Percentiles rank a stretch among this genome's conserved stretches.
Conservation (phyloP, 1,284 basidiomycete species). For the Pseudozyma sp. region DNA sequence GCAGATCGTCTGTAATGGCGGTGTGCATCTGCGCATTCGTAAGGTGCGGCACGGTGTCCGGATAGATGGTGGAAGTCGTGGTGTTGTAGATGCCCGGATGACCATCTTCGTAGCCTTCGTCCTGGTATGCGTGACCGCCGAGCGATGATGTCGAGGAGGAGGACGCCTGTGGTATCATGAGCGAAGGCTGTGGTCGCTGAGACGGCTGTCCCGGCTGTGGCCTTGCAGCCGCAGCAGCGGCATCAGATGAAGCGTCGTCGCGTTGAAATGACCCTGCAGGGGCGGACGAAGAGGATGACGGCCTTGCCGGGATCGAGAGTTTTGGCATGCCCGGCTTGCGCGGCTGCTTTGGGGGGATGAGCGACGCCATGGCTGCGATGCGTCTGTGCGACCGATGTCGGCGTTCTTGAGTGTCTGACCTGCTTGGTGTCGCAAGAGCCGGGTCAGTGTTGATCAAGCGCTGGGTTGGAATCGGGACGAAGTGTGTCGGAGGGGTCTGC, state of each 20-base stretch:
- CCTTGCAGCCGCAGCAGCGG: conserved; percentile 1
- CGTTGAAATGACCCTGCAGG: conserved; percentile 20
- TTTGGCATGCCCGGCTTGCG: conserved; percentile 65
- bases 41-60: conserved; percentile 56
- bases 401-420: neutral
- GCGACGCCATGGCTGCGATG: conserved; percentile 49
- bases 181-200: conserved; percentile 36
- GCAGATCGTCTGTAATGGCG: conserved; percentile 60
- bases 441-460: no score
- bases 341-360: conserved; percentile 64
- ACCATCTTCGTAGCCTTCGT: conserved; percentile 54
- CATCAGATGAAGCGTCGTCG: conserved; percentile 13
- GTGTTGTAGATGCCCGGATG: conserved; percentile 36
- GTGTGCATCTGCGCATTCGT: conserved; percentile 50
- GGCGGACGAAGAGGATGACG: conserved; percentile 42
- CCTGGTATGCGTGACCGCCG: conserved; percentile 31
- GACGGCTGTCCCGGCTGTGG: conserved; percentile 8
- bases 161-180: conserved; percentile 36
- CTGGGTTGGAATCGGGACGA: no score
- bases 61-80: conserved; percentile 53
- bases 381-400: neutral
- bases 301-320: conserved; percentile 51
- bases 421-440: no score
- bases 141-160: conserved; percentile 24
- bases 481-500: no score